These are phyloP conservation scores for Nyssa sinensis DNA, from an alignment of 148 eudicot genomes.

Conservation along the genomic window DNA sequence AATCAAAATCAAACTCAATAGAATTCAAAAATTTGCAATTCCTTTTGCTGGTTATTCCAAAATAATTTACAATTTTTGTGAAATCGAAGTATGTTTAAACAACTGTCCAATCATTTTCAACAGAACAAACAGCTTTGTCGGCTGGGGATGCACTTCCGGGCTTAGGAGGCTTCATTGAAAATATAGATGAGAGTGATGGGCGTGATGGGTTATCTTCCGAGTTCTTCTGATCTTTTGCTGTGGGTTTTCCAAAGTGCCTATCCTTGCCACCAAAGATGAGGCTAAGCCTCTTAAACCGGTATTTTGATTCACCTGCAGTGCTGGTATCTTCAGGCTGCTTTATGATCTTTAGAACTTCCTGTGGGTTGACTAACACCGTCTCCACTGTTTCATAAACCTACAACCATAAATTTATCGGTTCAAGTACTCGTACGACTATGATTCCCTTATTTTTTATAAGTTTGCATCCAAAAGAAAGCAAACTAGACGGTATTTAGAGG, in stretches of 20 bases:
- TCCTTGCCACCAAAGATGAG: constrained; percentile 64
- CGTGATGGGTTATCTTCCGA: constrained; percentile 41
- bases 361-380: constrained; percentile 62
- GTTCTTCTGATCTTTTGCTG: constrained; percentile 36
- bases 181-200: constrained; percentile 52
- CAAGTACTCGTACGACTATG: not conserved
- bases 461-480: not conserved
- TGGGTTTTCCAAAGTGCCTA: constrained; percentile 30
- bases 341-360: constrained; percentile 50
- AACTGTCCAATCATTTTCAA: constrained; percentile 56
- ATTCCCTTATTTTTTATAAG: not conserved
- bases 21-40: not conserved
- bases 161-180: constrained; percentile 83
- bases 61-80: constrained; percentile 20
- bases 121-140: constrained; percentile 38
- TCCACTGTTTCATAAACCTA: constrained; percentile 92
- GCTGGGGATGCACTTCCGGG: constrained; percentile 42
- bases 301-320: constrained; percentile 45
- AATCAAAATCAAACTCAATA: not conserved
- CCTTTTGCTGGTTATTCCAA: not conserved
- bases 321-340: constrained; percentile 57
- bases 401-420: not conserved
- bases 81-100: constrained; percentile 24
- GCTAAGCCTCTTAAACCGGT: constrained; percentile 64
- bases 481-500: not conserved